These are phyloP conservation scores for Boletales sp. DNA, from an alignment of 768 basidiomycete species.

Conservation along the genomic window DNA sequence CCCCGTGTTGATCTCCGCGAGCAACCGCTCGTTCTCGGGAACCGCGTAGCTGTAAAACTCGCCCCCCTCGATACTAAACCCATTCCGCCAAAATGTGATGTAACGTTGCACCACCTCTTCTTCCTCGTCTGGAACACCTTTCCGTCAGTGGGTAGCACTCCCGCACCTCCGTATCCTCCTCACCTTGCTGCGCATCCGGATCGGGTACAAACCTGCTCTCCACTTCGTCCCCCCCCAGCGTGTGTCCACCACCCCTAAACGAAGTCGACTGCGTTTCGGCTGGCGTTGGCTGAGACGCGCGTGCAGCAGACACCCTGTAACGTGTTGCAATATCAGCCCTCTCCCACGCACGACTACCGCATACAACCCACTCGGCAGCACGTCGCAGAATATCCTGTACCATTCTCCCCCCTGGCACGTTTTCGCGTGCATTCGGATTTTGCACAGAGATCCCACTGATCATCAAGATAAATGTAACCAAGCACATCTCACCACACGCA, in stretches of 20 bases:
- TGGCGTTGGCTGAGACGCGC: constrained; percentile 10
- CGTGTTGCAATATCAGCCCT: not conserved
- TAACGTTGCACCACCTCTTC: constrained; percentile 63
- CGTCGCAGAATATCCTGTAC: constrained; percentile 73
- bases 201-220: constrained; percentile 76
- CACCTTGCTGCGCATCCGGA: constrained; percentile 43
- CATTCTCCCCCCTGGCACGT: constrained; percentile 51
- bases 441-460: constrained; percentile 83
- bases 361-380: constrained; percentile 65
- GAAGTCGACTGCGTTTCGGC: constrained; percentile 21
- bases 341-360: not conserved
- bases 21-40: constrained; percentile 61
- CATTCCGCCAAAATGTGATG: constrained; percentile 90
- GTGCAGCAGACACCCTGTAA: constrained; percentile 18
- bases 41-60: constrained; percentile 82
- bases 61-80: constrained; percentile 89
- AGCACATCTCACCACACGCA: not conserved
- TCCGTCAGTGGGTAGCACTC: too few relatives aligned
- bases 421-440: constrained; percentile 60
- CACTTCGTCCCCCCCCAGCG: constrained; percentile 86
- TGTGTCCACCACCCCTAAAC: constrained; percentile 77
- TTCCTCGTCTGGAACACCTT: constrained; percentile 20
- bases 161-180: not conserved
- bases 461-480: too few relatives aligned
- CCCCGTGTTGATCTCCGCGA: constrained; percentile 80